phyloP scores from a whole-genome alignment of 2,329 filamentous ascomycete genomes.

The Pseudocercospora fuligena region DNA sequence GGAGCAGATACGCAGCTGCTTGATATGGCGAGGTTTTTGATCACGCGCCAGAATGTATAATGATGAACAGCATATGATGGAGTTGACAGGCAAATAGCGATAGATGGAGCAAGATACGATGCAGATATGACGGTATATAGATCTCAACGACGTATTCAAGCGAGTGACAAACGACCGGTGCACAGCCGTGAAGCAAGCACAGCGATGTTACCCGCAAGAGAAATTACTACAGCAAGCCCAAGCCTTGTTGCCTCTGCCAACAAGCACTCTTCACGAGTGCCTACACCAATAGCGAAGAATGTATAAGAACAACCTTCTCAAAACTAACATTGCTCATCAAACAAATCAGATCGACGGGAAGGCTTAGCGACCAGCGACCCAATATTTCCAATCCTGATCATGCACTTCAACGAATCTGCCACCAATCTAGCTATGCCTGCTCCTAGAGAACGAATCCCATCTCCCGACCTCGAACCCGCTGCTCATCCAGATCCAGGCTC shows the following conservation, averaged over 20 bases:
- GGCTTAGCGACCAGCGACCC: not conserved
- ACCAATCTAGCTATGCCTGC: not conserved
- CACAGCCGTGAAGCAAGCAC: not conserved
- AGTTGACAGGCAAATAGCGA: constrained; percentile 5
- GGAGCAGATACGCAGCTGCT: not conserved
- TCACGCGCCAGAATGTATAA: constrained; percentile 1
- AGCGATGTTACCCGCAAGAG: not conserved
- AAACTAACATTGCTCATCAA: too few species aligned
- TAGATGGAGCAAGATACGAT: constrained; percentile 4
- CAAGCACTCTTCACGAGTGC: not conserved
- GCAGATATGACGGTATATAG: not conserved
- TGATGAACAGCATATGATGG: constrained; percentile 8
- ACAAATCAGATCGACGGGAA: too few species aligned
- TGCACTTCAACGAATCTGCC: not conserved
- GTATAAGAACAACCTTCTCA: not conserved
- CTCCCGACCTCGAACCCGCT: not conserved
- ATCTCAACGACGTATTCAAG: not conserved
- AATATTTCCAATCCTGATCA: not conserved
- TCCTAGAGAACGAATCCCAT: not conserved
- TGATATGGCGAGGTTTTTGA: not conserved
- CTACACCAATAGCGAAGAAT: not conserved
- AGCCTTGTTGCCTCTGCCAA: not conserved
- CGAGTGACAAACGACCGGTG: not conserved
- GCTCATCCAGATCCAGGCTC: not conserved
- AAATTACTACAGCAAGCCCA: not conserved